Conservation (phyloP, 2,329 filamentous ascomycete species). For the Xylariaceae sp. region DNA sequence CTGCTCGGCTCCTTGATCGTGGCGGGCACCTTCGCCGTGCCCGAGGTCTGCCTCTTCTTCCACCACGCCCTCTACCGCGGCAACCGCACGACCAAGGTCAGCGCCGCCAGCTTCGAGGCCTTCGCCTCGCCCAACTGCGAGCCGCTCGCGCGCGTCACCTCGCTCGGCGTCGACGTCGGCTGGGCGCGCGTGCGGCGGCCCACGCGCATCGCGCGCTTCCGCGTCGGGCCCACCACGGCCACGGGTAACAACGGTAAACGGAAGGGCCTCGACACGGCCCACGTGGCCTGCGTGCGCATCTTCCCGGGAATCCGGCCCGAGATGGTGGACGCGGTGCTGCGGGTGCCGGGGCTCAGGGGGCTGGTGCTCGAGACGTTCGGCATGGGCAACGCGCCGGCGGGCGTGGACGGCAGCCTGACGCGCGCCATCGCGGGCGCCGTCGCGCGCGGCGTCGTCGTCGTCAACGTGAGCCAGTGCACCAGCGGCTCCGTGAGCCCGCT, state of each 20-base stretch:
- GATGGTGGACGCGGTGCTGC: constrained; percentile 81
- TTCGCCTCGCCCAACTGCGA: constrained; percentile 84
- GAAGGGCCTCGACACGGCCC: constrained; percentile 68
- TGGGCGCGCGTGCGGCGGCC: constrained; percentile 73
- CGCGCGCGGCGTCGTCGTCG: constrained; percentile 71
- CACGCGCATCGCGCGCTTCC: constrained; percentile 65
- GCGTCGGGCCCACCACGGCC: constrained; percentile 62
- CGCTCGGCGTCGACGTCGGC: constrained; percentile 70
- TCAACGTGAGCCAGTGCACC: constrained; percentile 87
- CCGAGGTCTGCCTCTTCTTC: constrained; percentile 91
- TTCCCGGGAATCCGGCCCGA: constrained; percentile 92
- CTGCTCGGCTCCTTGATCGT: constrained; percentile 82
- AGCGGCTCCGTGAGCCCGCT: constrained; percentile 68
- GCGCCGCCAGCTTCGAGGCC: constrained; percentile 76
- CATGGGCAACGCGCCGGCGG: constrained; percentile 83
- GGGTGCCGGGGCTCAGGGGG: constrained; percentile 67
- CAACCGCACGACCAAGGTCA: constrained; percentile 82
- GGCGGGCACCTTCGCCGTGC: constrained; percentile 85
- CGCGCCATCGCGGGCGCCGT: constrained; percentile 72
- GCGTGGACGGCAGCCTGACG: constrained; percentile 70
- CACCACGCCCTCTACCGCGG: constrained; percentile 85
- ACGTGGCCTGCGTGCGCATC: constrained; percentile 81
- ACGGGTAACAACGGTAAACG: too few species aligned
- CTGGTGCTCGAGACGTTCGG: constrained; percentile 88
- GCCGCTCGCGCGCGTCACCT: constrained; percentile 74